A percentile compares a stretch with the other conserved stretches of the same genome.
These are phyloP conservation scores for Rhododendron molle DNA, from an alignment of 148 eudicot species.

Conservation along the genomic window DNA sequence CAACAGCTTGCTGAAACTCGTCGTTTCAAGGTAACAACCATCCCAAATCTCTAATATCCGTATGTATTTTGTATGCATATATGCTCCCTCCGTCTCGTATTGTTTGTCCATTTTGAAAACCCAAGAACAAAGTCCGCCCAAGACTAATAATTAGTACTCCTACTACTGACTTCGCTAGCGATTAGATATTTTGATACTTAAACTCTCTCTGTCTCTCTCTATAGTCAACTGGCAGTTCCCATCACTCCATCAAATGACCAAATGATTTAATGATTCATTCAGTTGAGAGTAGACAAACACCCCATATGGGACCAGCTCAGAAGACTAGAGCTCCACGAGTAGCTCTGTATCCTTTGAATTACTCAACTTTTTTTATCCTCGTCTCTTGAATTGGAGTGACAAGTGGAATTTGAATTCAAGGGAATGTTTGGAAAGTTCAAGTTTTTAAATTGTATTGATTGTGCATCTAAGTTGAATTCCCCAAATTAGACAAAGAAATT, in stretches of 20 bases:
- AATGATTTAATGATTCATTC: not conserved
- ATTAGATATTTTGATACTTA: too few species aligned
- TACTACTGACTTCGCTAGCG: not conserved
- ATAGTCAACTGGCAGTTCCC: not conserved
- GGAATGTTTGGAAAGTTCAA: too few species aligned
- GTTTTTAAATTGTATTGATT: too few species aligned
- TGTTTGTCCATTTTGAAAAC: not conserved
- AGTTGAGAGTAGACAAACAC: not conserved
- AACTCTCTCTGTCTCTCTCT: not conserved
- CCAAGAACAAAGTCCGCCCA: not conserved
- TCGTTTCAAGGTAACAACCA: constrained; percentile 2
- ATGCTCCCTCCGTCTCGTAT: too few species aligned
- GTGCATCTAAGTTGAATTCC: too few species aligned
- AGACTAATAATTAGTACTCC: too few species aligned
- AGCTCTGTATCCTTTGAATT: too few species aligned
- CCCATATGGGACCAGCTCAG: not conserved
- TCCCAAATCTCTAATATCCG: not conserved
- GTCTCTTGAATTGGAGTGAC: too few species aligned
- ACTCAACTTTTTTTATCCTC: too few species aligned
- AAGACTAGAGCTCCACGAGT: too few species aligned
- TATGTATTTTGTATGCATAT: not conserved
- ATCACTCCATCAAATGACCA: not conserved
- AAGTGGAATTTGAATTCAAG: too few species aligned
- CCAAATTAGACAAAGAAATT: too few species aligned
- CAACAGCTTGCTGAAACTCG: constrained; percentile 12